phyloP scores from a whole-genome alignment of 352 stramenopile species.

The Pythium folliculosum region DNA sequence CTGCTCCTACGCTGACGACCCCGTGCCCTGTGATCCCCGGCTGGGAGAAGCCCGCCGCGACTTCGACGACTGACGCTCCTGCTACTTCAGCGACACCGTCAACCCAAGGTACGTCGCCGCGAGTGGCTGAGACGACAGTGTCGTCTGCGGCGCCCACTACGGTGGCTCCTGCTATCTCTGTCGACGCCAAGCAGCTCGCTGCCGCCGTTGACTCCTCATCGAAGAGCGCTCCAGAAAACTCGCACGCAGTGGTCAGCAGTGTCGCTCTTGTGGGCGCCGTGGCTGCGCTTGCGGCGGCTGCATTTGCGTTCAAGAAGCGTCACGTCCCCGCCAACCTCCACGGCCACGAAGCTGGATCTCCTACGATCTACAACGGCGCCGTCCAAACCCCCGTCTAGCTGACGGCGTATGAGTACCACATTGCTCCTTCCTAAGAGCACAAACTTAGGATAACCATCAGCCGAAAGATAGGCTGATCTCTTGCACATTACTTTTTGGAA shows the following conservation, averaged over 20 bases:
- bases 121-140: neutral
- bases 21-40: constrained; percentile 19
- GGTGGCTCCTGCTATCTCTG: constrained; percentile 4
- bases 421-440: constrained; percentile 1
- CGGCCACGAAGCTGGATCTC: neutral
- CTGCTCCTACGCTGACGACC: constrained; percentile 17
- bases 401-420: neutral
- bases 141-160: constrained; percentile 8
- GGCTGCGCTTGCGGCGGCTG: constrained; percentile 15
- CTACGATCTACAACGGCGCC: constrained; percentile 19
- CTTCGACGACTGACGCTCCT: neutral
- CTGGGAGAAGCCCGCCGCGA: constrained; percentile 14
- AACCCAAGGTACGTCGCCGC: neutral
- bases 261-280: constrained; percentile 19
- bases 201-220: neutral
- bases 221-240: neutral
- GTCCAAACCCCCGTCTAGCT: constrained; percentile 27
- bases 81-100: neutral
- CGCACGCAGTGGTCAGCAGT: constrained; percentile 12
- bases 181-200: constrained; percentile 5
- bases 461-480: constrained; percentile 1
- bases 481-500: neutral
- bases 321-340: neutral
- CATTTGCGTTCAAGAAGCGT: constrained; percentile 18
- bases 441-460: neutral